Conservation (phyloP, 371 early-diverging fungal genomes). For the Circinella umbellata region DNA sequence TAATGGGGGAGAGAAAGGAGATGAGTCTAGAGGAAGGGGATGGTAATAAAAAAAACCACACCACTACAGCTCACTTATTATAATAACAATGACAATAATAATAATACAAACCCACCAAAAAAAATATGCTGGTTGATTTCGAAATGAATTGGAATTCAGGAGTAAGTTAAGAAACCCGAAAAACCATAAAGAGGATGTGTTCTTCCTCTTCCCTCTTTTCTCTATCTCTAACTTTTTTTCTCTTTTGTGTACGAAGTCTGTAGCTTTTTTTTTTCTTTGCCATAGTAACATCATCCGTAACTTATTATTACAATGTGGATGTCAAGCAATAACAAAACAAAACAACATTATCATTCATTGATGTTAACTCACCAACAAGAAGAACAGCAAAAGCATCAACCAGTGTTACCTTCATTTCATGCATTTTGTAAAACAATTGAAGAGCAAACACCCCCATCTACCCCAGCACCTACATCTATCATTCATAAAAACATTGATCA, state of each 20-base stretch:
- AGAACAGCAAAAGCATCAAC: slow-evolving; percentile 13
- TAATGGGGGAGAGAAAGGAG: too few relatives aligned
- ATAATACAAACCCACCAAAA: neutral
- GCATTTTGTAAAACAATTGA: slow-evolving; percentile 16
- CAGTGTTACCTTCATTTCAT: slow-evolving; percentile 33
- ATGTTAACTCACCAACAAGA: neutral
- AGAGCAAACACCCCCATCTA: slow-evolving; percentile 1
- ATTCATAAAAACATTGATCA: neutral
- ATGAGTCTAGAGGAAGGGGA: too few relatives aligned
- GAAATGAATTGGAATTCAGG: slow-evolving; percentile 49
- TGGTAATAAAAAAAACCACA: too few relatives aligned
- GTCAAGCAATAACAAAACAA: slow-evolving; percentile 9
- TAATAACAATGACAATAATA: neutral
- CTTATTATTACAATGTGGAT: slow-evolving; percentile 16
- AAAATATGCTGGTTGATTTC: slow-evolving; percentile 32
- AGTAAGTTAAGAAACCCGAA: slow-evolving; percentile 9
- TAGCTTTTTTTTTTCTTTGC: too few relatives aligned
- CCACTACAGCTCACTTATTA: too few relatives aligned
- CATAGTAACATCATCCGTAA: too few relatives aligned
- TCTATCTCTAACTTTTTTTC: slow-evolving; percentile 6
- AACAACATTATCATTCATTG: neutral
- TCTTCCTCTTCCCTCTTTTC: slow-evolving; percentile 16
- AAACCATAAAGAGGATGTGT: slow-evolving; percentile 4
- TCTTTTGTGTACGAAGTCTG: too few relatives aligned
- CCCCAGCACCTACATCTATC: slow-evolving; percentile 5